Evolutionary conservation across 202 grass and related monocot genomes (phyloP).

Genomic region (Setaria italica): DNA sequence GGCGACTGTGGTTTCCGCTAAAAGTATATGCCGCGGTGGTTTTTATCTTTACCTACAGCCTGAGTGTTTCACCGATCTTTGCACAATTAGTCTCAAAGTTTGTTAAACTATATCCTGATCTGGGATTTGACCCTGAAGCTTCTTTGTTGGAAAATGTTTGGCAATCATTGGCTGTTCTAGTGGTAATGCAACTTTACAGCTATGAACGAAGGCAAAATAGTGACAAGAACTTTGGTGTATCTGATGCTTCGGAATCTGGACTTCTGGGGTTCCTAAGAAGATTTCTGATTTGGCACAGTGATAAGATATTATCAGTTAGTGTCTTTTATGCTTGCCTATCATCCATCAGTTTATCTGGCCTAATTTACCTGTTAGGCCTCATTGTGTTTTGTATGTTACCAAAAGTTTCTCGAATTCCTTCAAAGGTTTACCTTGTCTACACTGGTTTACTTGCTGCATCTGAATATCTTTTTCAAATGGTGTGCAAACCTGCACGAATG

Average conservation of each 20-base stretch:
- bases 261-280: constrained; percentile 84
- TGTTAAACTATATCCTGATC: constrained; percentile 80
- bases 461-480: constrained; percentile 97
- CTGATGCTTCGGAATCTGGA: constrained; percentile 74
- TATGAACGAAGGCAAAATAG: constrained; percentile 92
- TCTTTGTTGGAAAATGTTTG: constrained; percentile 90
- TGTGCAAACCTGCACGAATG: constrained; percentile 88
- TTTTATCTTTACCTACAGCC: constrained; percentile 84
- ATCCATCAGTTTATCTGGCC: constrained; percentile 87
- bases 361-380: constrained; percentile 85
- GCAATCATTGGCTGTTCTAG: constrained; percentile 90
- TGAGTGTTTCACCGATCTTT: constrained; percentile 79
- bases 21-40: constrained; percentile 86
- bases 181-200: constrained; percentile 99
- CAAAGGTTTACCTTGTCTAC: constrained; percentile 89
- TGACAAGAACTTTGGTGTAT: constrained; percentile 69
- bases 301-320: constrained; percentile 82
- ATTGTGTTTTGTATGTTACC: constrained; percentile 80
- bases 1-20: constrained; percentile 84
- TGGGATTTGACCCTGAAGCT: constrained; percentile 84
- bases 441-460: constrained; percentile 81
- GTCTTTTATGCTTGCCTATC: constrained; percentile 93
- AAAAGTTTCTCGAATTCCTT: constrained; percentile 89
- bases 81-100: constrained; percentile 70
- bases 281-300: constrained; percentile 92